Conservation (phyloP, 345 rosid genomes). For the Dovyalis caffra region DNA sequence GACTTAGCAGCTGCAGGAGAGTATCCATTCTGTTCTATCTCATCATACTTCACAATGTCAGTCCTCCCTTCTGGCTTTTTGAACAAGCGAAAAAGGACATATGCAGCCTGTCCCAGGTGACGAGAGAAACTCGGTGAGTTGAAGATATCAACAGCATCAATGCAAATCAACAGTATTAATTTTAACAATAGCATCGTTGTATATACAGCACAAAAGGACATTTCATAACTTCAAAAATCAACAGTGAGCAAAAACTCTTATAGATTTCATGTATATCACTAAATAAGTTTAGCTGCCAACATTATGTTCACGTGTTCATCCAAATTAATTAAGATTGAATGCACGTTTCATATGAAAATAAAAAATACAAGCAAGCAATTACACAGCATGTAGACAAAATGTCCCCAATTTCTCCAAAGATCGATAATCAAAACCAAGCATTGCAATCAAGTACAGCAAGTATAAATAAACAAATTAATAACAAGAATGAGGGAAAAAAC, state of each 20-base stretch:
- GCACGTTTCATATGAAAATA: background rate
- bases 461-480: background rate
- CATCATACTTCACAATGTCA: slow-evolving; percentile 45
- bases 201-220: background rate
- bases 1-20: slow-evolving; percentile 55
- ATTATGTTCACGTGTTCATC: background rate
- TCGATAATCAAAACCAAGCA: background rate
- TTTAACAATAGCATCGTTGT: background rate
- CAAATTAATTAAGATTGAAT: background rate
- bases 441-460: background rate
- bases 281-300: background rate
- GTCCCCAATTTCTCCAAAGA: background rate
- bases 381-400: background rate
- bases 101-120: slow-evolving; percentile 46
- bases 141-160: background rate
- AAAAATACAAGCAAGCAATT: background rate
- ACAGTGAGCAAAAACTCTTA: background rate
- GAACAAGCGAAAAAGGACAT: slow-evolving; percentile 82
- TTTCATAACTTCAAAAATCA: background rate
- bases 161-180: background rate
- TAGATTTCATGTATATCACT: background rate
- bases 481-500: background rate
- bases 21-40: slow-evolving; percentile 44
- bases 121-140: slow-evolving; percentile 5
- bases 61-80: slow-evolving; percentile 60